Evolutionary conservation across 2,329 filamentous ascomycete genomes (phyloP).

Genomic region (Lachnellula hyalina): DNA sequence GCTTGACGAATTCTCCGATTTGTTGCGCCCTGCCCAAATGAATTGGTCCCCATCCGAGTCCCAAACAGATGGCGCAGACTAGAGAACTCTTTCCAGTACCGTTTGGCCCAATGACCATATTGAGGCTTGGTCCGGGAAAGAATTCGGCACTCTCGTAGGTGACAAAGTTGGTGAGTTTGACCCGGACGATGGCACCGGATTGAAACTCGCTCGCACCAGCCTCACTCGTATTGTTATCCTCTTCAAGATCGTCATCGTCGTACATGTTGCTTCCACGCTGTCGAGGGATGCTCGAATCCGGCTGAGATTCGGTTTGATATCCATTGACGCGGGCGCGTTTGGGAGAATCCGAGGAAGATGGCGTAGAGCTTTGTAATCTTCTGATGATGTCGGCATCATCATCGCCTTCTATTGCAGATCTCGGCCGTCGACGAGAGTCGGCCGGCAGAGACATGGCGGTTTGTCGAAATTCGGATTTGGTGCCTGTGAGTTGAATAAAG

Average conservation of each 20-base stretch:
- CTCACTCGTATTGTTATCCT: slow-evolving; percentile 5
- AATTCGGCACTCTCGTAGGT: slow-evolving; percentile 94
- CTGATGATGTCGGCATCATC: slow-evolving; percentile 19
- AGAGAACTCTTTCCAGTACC: slow-evolving; percentile 96
- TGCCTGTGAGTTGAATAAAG: background rate
- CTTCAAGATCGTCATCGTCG: slow-evolving; percentile 8
- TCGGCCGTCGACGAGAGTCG: slow-evolving; percentile 10
- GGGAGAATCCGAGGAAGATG: slow-evolving; percentile 7
- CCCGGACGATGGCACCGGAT: slow-evolving; percentile 82
- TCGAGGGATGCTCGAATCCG: slow-evolving; percentile 6
- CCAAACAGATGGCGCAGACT: slow-evolving; percentile 93
- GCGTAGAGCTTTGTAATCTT: slow-evolving; percentile 16
- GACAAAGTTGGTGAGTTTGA: slow-evolving; percentile 83
- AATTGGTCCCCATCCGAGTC: slow-evolving; percentile 76
- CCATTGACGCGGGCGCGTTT: slow-evolving; percentile 26
- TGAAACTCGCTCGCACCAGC: slow-evolving; percentile 15
- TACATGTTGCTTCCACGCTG: background rate
- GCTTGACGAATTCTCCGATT: slow-evolving; percentile 87
- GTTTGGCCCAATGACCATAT: slow-evolving; percentile 99
- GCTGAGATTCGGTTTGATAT: slow-evolving; percentile 11
- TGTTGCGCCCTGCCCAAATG: slow-evolving; percentile 82
- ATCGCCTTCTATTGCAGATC: slow-evolving; percentile 24
- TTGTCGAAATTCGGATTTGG: background rate
- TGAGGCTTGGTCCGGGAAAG: slow-evolving; percentile 82
- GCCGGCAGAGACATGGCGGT: slow-evolving; percentile 8